phyloP scores from a whole-genome alignment of 176 grass and related monocot genomes.

The Musa acuminata region DNA sequence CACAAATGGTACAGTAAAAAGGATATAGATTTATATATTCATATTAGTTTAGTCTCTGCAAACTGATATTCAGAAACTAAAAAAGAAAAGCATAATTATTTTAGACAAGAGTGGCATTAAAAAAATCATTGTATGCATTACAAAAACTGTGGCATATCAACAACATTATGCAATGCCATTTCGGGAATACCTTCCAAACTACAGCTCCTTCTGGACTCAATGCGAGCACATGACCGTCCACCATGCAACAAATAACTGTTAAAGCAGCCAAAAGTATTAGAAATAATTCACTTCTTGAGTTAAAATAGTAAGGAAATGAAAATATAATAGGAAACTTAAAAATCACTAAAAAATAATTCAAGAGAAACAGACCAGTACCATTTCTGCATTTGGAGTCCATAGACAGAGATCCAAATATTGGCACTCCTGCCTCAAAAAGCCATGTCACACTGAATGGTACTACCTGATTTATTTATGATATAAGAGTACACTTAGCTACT shows the following conservation, averaged over 20 bases:
- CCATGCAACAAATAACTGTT: slow-evolving; percentile 90
- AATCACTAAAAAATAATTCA: not conserved
- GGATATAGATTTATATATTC: not conserved
- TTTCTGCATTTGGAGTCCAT: slow-evolving; percentile 53
- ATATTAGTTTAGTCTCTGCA: not conserved
- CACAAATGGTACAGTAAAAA: not conserved
- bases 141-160: not conserved
- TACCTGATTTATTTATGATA: slow-evolving; percentile 29
- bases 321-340: not conserved
- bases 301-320: not conserved
- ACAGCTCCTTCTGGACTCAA: slow-evolving; percentile 49
- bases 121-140: not conserved
- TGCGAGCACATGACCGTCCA: slow-evolving; percentile 62
- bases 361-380: slow-evolving; percentile 29
- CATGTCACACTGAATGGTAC: slow-evolving; percentile 41
- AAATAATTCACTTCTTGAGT: no score
- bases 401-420: slow-evolving; percentile 69
- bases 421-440: slow-evolving; percentile 50
- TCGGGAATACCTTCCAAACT: slow-evolving; percentile 64
- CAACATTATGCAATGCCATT: not conserved
- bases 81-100: not conserved
- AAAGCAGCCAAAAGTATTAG: not conserved
- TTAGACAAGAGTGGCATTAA: not conserved
- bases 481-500: no score
- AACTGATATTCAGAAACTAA: not conserved